phyloP scores from a whole-genome alignment of 371 early-diverging fungal genomes.

The Saksenaea vasiformis region DNA sequence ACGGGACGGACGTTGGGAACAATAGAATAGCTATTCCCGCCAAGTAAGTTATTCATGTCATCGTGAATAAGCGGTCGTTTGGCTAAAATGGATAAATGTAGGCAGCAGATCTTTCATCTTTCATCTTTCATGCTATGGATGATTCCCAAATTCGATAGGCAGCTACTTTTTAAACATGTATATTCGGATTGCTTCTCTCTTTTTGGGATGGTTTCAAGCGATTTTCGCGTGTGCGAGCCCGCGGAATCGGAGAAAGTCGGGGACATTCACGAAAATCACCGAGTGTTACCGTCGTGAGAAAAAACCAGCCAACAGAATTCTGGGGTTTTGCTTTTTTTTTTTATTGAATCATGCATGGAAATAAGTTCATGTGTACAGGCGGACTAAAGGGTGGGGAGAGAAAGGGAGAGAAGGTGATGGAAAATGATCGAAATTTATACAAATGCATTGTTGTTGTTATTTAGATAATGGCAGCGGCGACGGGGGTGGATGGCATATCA shows the following conservation, averaged over 20 bases:
- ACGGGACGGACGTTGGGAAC: no score
- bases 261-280: constrained; percentile 1
- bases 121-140: no score
- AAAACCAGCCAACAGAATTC: not conserved
- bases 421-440: not conserved
- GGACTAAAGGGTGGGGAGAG: not conserved
- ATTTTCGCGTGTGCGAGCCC: not conserved
- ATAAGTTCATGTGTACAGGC: not conserved
- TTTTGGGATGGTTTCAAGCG: no score
- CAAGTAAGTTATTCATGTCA: no score
- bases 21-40: no score
- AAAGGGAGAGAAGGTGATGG: not conserved
- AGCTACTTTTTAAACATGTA: no score
- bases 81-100: no score
- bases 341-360: not conserved
- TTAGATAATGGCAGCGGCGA: not conserved
- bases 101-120: no score
- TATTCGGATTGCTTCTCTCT: no score
- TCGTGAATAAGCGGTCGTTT: no score
- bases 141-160: no score
- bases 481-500: not conserved
- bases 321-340: not conserved
- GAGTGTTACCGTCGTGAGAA: not conserved
- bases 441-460: not conserved
- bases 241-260: constrained; percentile 7